A percentile compares a stretch with the other conserved stretches of the same genome.
Evolutionary conservation across 129 eudicot species (phyloP).

Genomic region (Helichrysum umbraculigerum): DNA sequence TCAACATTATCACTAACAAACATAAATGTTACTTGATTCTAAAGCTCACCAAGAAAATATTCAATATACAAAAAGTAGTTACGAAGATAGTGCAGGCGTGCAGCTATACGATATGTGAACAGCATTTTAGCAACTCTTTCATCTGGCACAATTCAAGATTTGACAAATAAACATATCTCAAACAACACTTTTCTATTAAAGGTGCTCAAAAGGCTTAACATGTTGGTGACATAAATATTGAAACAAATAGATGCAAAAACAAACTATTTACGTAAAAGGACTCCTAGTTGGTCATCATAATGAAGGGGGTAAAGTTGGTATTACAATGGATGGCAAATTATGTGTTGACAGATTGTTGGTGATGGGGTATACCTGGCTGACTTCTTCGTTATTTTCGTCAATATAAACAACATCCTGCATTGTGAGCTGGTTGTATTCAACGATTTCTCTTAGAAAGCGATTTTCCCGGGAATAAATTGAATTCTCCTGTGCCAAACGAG

Average conservation of each 20-base stretch:
- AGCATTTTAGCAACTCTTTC: background rate
- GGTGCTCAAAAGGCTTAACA: background rate
- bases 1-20: no score
- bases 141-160: conserved; percentile 8
- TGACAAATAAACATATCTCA: conserved; percentile 16
- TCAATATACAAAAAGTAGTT: no score
- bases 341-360: conserved; percentile 46
- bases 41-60: no score
- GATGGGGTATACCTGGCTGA: conserved; percentile 71
- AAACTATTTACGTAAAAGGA: conserved; percentile 26
- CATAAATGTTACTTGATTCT: background rate
- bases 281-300: conserved; percentile 15
- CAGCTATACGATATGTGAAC: no score
- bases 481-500: conserved; percentile 89
- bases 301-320: conserved; percentile 36
- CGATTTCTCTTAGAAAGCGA: conserved; percentile 85
- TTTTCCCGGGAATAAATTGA: conserved; percentile 80
- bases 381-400: conserved; percentile 79
- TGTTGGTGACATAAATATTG: background rate
- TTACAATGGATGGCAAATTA: conserved; percentile 32
- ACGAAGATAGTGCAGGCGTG: no score
- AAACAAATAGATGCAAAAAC: conserved; percentile 12
- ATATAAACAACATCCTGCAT: conserved; percentile 94
- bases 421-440: conserved; percentile 88
- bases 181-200: conserved; percentile 1